phyloP scores from a whole-genome alignment of 441 rosid genomes.

The Populus hybrid region DNA sequence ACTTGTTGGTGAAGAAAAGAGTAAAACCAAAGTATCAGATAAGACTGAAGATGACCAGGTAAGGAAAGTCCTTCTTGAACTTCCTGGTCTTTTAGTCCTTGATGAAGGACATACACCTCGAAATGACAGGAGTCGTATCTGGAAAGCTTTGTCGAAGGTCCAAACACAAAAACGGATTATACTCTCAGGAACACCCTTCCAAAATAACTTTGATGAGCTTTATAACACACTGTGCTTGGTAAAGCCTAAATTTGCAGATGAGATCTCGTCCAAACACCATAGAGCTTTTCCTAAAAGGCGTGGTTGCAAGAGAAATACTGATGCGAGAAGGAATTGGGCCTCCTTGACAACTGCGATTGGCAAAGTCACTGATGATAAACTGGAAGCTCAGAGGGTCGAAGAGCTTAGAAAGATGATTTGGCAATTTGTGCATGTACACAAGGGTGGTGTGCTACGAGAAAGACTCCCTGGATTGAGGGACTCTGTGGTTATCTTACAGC shows the following conservation, averaged over 20 bases:
- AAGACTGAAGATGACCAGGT: slow-evolving; percentile 13
- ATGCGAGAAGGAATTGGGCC: slow-evolving; percentile 35
- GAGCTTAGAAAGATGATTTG: slow-evolving; percentile 38
- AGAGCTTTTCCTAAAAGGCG: slow-evolving; percentile 19
- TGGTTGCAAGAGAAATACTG: slow-evolving; percentile 17
- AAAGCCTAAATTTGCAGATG: slow-evolving; percentile 44
- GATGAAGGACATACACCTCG: slow-evolving; percentile 90
- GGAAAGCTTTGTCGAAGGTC: slow-evolving; percentile 53
- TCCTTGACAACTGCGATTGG: slow-evolving; percentile 34
- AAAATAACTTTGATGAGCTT: slow-evolving; percentile 76
- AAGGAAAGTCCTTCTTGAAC: slow-evolving; percentile 42
- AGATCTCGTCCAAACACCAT: slow-evolving; percentile 9
- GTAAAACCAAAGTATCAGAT: background rate
- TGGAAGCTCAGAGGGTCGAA: slow-evolving; percentile 15
- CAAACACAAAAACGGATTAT: slow-evolving; percentile 57
- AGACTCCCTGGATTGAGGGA: slow-evolving; percentile 69
- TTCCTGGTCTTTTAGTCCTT: slow-evolving; percentile 56
- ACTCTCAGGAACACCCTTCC: slow-evolving; percentile 86
- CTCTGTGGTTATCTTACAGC: slow-evolving; percentile 54
- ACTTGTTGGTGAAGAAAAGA: slow-evolving; percentile 34
- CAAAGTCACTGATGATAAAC: slow-evolving; percentile 18
- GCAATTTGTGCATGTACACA: slow-evolving; percentile 71
- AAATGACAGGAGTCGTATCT: slow-evolving; percentile 50
- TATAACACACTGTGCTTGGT: slow-evolving; percentile 52
- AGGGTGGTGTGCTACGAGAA: slow-evolving; percentile 52